Conservation (phyloP, 176 grass and related monocot genomes). For the Eragrostis nindensis region DNA sequence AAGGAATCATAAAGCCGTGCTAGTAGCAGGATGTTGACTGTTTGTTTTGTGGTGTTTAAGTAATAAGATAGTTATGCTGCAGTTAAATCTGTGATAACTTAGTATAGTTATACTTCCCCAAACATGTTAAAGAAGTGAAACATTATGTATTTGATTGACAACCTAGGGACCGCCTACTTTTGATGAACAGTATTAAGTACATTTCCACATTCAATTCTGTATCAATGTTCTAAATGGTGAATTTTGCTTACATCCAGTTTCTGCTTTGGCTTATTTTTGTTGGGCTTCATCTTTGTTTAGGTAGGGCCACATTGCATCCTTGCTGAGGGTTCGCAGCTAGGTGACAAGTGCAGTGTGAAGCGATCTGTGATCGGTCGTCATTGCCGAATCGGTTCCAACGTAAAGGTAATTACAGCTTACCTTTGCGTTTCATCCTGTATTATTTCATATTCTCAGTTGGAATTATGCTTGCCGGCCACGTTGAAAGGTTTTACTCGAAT, state of each 20-base stretch:
- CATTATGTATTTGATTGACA: constrained; percentile 7
- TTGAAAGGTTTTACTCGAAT: constrained; percentile 6
- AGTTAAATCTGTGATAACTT: constrained; percentile 17
- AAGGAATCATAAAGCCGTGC: constrained; percentile 4
- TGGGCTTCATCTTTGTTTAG: constrained; percentile 49
- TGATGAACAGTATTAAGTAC: constrained; percentile 12
- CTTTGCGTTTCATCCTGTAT: constrained; percentile 12
- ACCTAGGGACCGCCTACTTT: neutral
- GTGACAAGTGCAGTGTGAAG: constrained; percentile 98
- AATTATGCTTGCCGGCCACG: constrained; percentile 7
- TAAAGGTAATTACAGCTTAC: constrained; percentile 65
- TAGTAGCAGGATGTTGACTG: neutral
- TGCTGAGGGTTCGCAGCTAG: constrained; percentile 91
- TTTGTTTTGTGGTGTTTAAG: neutral
- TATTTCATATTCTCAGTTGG: constrained; percentile 26
- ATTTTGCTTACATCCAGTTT: neutral
- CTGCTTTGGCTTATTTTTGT: constrained; percentile 30
- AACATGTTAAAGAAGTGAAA: neutral
- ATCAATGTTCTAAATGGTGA: neutral
- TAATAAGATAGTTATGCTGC: neutral
- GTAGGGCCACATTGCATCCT: constrained; percentile 92
- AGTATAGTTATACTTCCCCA: neutral
- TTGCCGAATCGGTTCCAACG: constrained; percentile 97
- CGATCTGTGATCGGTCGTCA: constrained; percentile 96
- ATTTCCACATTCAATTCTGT: neutral